Conservation (phyloP, 2,329 filamentous ascomycete species). For the Helicocarpus griseus region DNA sequence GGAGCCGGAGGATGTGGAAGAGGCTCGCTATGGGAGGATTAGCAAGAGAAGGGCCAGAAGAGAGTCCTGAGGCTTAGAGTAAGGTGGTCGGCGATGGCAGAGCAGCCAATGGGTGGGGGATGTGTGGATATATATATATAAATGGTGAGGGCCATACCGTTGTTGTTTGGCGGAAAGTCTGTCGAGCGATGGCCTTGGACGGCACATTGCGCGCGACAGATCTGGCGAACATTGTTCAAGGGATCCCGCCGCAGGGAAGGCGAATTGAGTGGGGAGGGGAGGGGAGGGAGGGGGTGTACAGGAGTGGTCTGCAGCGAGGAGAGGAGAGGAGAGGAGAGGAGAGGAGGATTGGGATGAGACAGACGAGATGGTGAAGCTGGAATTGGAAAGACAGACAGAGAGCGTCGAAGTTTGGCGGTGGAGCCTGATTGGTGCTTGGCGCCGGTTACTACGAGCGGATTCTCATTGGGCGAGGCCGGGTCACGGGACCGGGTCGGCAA, state of each 20-base stretch:
- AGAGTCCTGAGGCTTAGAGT: background rate
- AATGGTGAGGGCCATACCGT: conserved; percentile 54
- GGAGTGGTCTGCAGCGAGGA: conserved; percentile 14
- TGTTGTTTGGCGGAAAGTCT: conserved; percentile 59
- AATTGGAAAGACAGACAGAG: background rate
- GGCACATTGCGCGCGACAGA: conserved; percentile 82
- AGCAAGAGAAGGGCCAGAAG: conserved; percentile 12
- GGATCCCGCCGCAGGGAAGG: conserved; percentile 29
- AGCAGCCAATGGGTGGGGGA: conserved; percentile 6
- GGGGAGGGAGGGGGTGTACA: conserved; percentile 17
- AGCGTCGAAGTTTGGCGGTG: conserved; percentile 4
- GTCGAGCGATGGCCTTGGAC: conserved; percentile 68
- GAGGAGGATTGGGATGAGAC: conserved; percentile 11
- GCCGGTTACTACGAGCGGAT: conserved; percentile 3
- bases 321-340: conserved; percentile 19
- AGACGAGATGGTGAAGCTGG: background rate
- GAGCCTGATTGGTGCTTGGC: conserved; percentile 9
- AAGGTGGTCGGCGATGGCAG: background rate
- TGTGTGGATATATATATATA: background rate
- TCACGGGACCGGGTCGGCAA: conserved; percentile 8
- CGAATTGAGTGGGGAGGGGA: too few species aligned
- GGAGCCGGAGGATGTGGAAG: conserved; percentile 59
- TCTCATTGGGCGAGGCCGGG: conserved; percentile 9
- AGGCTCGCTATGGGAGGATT: conserved; percentile 44
- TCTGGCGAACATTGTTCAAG: conserved; percentile 76